Percentiles rank a stretch among this genome's conserved stretches.
These are phyloP conservation scores for Pseudocercospora fijiensis DNA, from an alignment of 2,329 filamentous ascomycete species.

Conservation along the genomic window DNA sequence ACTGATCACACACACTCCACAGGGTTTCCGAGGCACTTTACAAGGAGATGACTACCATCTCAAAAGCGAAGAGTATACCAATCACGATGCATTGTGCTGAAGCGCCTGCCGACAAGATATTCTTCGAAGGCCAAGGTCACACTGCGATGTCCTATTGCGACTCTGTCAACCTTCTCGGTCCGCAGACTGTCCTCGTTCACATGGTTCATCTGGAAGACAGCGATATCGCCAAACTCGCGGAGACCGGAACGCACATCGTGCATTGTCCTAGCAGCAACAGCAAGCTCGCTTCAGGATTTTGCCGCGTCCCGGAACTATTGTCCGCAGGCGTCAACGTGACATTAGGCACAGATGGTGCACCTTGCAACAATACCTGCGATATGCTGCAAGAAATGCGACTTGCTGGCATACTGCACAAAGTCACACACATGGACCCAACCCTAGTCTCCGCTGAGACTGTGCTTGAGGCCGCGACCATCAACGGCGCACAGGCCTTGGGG, in stretches of 20 bases:
- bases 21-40: slow-evolving; percentile 39
- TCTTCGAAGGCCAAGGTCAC: slow-evolving; percentile 36
- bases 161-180: slow-evolving; percentile 42
- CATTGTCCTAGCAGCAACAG: slow-evolving; percentile 55
- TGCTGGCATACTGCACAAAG: slow-evolving; percentile 52
- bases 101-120: slow-evolving; percentile 36
- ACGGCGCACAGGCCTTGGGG: slow-evolving; percentile 51
- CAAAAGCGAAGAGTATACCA: slow-evolving; percentile 33
- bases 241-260: slow-evolving; percentile 48
- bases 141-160: slow-evolving; percentile 49
- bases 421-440: slow-evolving; percentile 44
- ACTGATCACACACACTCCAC: slow-evolving; percentile 15
- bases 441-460: slow-evolving; percentile 48
- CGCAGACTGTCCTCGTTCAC: slow-evolving; percentile 51
- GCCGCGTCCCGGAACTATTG: slow-evolving; percentile 49
- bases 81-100: slow-evolving; percentile 38
- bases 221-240: slow-evolving; percentile 44
- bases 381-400: slow-evolving; percentile 56
- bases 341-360: slow-evolving; percentile 55
- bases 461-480: slow-evolving; percentile 54
- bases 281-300: slow-evolving; percentile 55
- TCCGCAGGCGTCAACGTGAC: slow-evolving; percentile 47
- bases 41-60: slow-evolving; percentile 38
- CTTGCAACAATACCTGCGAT: slow-evolving; percentile 55
- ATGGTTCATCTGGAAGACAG: slow-evolving; percentile 53